Conservation (phyloP, 371 early-diverging fungal species). For the Mortierella sp. region DNA sequence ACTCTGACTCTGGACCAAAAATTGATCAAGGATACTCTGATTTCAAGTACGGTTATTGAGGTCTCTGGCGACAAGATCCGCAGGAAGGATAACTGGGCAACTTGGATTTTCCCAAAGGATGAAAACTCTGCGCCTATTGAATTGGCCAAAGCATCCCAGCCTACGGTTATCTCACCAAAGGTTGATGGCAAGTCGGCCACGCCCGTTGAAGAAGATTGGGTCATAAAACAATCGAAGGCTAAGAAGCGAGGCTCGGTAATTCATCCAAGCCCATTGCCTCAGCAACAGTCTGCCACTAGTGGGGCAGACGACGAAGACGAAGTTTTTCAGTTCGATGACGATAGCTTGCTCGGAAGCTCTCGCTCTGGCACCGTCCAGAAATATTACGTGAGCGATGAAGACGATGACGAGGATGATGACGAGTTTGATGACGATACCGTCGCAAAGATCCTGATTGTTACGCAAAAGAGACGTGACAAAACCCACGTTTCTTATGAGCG, state of each 20-base stretch:
- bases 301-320: slow-evolving; percentile 72
- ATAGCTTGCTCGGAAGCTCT: slow-evolving; percentile 63
- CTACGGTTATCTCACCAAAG: slow-evolving; percentile 43
- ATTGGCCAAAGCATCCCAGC: slow-evolving; percentile 24
- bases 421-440: slow-evolving; percentile 90
- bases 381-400: slow-evolving; percentile 66
- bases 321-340: slow-evolving; percentile 83
- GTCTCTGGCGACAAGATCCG: slow-evolving; percentile 73
- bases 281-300: slow-evolving; percentile 18
- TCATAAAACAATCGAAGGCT: slow-evolving; percentile 32
- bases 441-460: slow-evolving; percentile 90
- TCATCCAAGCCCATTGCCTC: slow-evolving; percentile 27
- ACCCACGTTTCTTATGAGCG: slow-evolving; percentile 82
- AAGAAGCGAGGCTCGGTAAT: slow-evolving; percentile 40
- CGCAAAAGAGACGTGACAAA: slow-evolving; percentile 83
- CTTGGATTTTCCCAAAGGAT: slow-evolving; percentile 73
- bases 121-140: slow-evolving; percentile 51
- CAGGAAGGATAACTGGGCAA: slow-evolving; percentile 77
- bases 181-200: slow-evolving; percentile 50
- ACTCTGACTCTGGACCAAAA: slow-evolving; percentile 70
- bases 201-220: slow-evolving; percentile 49
- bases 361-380: slow-evolving; percentile 70
- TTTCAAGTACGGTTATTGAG: slow-evolving; percentile 65
- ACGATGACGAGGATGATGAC: slow-evolving; percentile 75
- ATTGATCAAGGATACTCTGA: slow-evolving; percentile 70